Evolutionary conservation across 495 filamentous ascomycete genomes (phyloP), one percentile per base, ranked within the genome.

Genomic region (Podospora pseudoanserina): DNA sequence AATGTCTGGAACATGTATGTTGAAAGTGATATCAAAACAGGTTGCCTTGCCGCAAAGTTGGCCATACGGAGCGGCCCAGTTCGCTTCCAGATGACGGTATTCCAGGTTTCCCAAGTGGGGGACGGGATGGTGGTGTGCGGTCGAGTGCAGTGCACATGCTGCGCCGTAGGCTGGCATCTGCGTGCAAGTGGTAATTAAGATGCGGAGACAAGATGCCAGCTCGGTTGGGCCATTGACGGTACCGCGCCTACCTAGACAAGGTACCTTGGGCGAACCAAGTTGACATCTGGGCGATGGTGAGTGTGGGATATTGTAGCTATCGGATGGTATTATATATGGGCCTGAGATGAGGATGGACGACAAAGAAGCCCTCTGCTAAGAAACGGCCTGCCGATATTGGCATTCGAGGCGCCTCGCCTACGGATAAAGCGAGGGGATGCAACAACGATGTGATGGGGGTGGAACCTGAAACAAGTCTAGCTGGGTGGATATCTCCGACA

Each of bases 401-500:
- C 26, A 27, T 6, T 34, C 15, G 30, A 32, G 44, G 53, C 28
- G 64, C 53, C 27, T 23, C 23, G 23, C 23, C 23, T 23, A 23
- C 23, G 23, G 23, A 23, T 55, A 49, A 68, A 68, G 55, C 39
- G 11, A 49, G 23, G 55, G 65, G 19, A 39, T 19, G 44, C 19
- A 60, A 34, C 15, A 60, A 34, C 20, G 28, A 32, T 4, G 34
- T 13, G 58, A 18, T 61, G 60, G 56, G n/a, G 67, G 57, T 23
- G 15, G 7, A 49, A 18, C 57, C 62, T 68, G 65, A 70, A 72
- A 70, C 67, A 56, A 68, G 68, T 60, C 58, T 68, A 72, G 71
- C 34, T n/a, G 58, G n/a, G 65, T 68, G 71, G 71, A 64, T 62
- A 49, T 20, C 34, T 67, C 30, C 58, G 20, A 34, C 66, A 44